phyloP scores from a whole-genome alignment of 2,329 filamentous ascomycete species.

The Biscogniauxia mediterranea region DNA sequence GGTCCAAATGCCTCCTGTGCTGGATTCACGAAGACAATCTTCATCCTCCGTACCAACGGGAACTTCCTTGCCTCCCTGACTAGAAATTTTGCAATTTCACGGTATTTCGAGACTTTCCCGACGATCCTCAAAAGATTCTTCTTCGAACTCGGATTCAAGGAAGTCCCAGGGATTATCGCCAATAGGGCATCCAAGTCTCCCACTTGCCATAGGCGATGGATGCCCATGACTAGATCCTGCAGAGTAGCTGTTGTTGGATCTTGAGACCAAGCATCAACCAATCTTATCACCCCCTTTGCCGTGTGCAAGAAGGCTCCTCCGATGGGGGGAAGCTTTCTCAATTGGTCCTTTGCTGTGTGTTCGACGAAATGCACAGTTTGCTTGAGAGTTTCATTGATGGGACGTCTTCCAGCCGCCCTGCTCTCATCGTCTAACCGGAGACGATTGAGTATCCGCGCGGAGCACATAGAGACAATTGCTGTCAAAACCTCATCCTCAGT shows the following conservation, averaged over 20 bases:
- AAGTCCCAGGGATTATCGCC: slow-evolving; percentile 18
- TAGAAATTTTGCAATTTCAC: slow-evolving; percentile 34
- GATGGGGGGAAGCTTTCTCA: neutral
- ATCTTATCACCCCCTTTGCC: slow-evolving; percentile 23
- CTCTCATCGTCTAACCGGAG: slow-evolving; percentile 20
- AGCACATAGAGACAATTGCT: slow-evolving; percentile 34
- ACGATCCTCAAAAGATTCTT: slow-evolving; percentile 33
- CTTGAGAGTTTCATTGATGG: slow-evolving; percentile 13
- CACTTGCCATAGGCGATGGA: slow-evolving; percentile 26
- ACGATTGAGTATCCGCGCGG: slow-evolving; percentile 28
- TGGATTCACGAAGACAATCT: slow-evolving; percentile 31
- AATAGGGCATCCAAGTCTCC: slow-evolving; percentile 16
- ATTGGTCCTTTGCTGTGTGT: neutral
- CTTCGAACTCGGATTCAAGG: slow-evolving; percentile 15
- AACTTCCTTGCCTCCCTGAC: slow-evolving; percentile 32
- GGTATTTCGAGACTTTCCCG: slow-evolving; percentile 38
- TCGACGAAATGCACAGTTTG: slow-evolving; percentile 5
- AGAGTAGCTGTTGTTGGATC: slow-evolving; percentile 25
- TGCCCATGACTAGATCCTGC: slow-evolving; percentile 29
- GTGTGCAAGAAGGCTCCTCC: slow-evolving; percentile 15
- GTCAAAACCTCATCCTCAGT: slow-evolving; percentile 23
- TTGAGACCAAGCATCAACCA: slow-evolving; percentile 26
- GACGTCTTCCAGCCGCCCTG: slow-evolving; percentile 1
- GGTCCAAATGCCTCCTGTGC: slow-evolving; percentile 25
- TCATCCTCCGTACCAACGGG: slow-evolving; percentile 29